Evolutionary conservation across 2,329 filamentous ascomycete genomes (phyloP), one percentile per base, ranked within the genome.

Genomic region (Teratosphaeria gauchensis): DNA sequence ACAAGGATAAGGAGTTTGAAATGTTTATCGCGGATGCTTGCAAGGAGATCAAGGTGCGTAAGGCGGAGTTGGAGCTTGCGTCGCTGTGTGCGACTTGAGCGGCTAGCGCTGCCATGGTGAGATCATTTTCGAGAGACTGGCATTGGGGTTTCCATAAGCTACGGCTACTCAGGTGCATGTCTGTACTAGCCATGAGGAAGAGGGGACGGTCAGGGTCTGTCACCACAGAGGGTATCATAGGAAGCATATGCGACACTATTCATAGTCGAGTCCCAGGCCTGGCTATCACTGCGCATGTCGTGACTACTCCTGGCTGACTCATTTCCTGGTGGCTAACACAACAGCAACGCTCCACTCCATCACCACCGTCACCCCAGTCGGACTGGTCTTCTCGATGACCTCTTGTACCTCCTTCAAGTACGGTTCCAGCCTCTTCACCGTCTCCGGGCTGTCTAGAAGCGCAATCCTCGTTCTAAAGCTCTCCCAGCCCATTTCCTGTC

Each of bases 261-360:
- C n/a, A n/a, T n/a, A n/a, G n/a, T n/a, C n/a, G n/a, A n/a, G n/a
- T n/a, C n/a, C n/a, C n/a, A n/a, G n/a, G n/a, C n/a, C n/a, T n/a
- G n/a, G n/a, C n/a, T n/a, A n/a, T n/a, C n/a, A n/a, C n/a, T n/a
- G n/a, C n/a, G n/a, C n/a, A n/a, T n/a, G n/a, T 28, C 24, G 24
- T 28, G 24, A 28, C 24, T 28, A 2, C 4, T 2, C 24, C 24
- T 2, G 4, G 33, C 33, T 7, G 7, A 6, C 33, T 6, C 7
- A 52, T 30, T 52, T 64, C 53, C 46, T 61, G 9, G 60, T 61
- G 8, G 62, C 62, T 33, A 64, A 30, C 4, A 64, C 48, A 19
- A 64, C 56, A 53, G 58, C 58, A 16, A 61, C 62, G 7, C 56
- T 52, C 60, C 62, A 64, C 56, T 64, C 62, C 35, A 64, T 58